Percentiles rank a stretch among this genome's conserved stretches.
Conservation (phyloP, 345 rosid species). For the Psidium friedrichsthalianum region DNA sequence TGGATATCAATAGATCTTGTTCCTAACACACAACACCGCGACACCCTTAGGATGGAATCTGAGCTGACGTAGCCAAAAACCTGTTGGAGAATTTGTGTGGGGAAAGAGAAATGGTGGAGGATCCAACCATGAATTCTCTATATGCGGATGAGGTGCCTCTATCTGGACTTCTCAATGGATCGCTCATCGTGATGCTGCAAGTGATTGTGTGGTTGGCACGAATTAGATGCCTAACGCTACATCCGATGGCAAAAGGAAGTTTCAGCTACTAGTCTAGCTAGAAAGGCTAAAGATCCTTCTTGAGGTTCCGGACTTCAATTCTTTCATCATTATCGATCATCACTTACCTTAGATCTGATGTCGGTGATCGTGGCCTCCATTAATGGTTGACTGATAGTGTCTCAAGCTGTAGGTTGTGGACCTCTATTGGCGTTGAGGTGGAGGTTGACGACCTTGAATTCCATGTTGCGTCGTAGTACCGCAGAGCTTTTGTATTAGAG, state of each 20-base stretch:
- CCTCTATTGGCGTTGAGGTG: background rate
- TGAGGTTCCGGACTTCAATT: background rate
- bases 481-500: background rate
- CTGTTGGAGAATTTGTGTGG: background rate
- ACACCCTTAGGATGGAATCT: background rate
- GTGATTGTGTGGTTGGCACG: background rate
- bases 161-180: background rate
- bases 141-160: background rate
- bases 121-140: background rate
- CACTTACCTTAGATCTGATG: background rate
- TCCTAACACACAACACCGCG: background rate
- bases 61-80: background rate
- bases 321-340: background rate
- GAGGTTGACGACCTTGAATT: background rate
- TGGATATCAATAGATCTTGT: background rate
- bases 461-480: background rate
- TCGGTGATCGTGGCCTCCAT: background rate
- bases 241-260: background rate
- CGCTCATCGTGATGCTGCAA: background rate
- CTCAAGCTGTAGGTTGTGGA: background rate
- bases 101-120: background rate
- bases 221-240: background rate
- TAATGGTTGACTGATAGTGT: background rate
- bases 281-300: background rate
- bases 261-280: background rate